Base-by-base conservation (phyloP, 2,329 filamentous ascomycete species). In the Aureobasidium sp. region DNA sequence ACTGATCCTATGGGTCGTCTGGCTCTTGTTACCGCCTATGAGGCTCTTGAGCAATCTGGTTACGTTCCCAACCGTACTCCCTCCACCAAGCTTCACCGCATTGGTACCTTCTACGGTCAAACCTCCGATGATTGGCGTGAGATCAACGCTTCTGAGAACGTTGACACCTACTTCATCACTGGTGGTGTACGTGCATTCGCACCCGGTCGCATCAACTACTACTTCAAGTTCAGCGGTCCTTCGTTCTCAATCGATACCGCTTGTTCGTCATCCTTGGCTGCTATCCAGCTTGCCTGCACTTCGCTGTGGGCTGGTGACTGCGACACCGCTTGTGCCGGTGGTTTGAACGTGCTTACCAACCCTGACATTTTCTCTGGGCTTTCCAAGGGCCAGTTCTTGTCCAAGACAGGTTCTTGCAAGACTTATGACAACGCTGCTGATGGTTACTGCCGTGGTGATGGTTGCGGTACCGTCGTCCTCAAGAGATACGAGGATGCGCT, bases 1-100 rank as follows among this genome's bases (percentile, higher is more conserved):
- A 91, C 88, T 1, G 89, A 93, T 71, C 90, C 90, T 0, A 90
- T 90, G 82, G 89, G 91, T 72, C 83, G 90, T 68, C 80, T 92
- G 67, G 87, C 88, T 3, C 76, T 94, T 26, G 84, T 87, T 9
- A 91, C 89, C 2, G 88, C 88, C 0, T 93, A 91, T 68, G 89
- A 93, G 70, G 89, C 90, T 0, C 79, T 94, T 52, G 90, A 94
- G 72, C 89, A 89, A 84, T 86, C 87, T 36, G 89, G 89, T 1
- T 89, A 90, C 69, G 85, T 90, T 6, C 85, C 87, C 0, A 88
- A 89, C 73, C 79, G 87, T 57, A 89, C 87, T 0, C 82, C 87
- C 0, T 87, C 87, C 0, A 89, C 86, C 1, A 82, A 84, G 69
- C 75, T 82, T 15, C 78, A 85, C 71, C 79, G 84, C 3, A 85